Percentiles rank a stretch among this genome's conserved stretches.
Conservation (phyloP, 495 filamentous ascomycete species). For the Peziza echinospora region DNA sequence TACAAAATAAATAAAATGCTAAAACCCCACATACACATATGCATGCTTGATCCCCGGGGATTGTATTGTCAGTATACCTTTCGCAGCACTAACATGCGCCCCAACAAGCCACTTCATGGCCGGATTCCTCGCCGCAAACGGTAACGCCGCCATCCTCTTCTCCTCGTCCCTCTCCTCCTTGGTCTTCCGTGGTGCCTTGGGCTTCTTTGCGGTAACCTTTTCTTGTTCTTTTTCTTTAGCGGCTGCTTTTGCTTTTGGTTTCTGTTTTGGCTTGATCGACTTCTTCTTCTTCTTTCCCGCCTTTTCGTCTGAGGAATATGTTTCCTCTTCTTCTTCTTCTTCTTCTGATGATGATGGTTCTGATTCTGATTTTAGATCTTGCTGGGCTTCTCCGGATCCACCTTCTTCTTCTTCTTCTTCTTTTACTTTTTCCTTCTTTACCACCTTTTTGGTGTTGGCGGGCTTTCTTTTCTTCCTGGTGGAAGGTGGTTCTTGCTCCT, state of each 20-base stretch:
- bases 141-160: constrained; percentile 37
- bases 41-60: no score
- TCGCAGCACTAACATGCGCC: constrained; percentile 75
- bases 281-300: constrained; percentile 13
- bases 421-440: background rate
- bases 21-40: no score
- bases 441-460: background rate
- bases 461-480: constrained; percentile 22
- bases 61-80: constrained; percentile 78
- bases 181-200: constrained; percentile 20
- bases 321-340: constrained; percentile 7
- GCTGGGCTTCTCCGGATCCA: no score
- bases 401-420: no score
- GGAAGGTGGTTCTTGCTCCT: constrained; percentile 23
- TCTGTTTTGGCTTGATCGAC: constrained; percentile 2
- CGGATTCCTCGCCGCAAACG: constrained; percentile 43
- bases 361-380: no score
- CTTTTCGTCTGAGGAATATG: constrained; percentile 1
- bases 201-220: constrained; percentile 31
- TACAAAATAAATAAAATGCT: no score
- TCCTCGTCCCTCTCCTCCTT: no score
- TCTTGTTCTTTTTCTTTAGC: constrained; percentile 7
- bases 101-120: constrained; percentile 68
- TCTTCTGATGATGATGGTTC: no score
- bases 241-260: background rate